Evolutionary conservation across 495 filamentous ascomycete genomes (phyloP), one percentile per base, ranked within the genome.

Genomic region (Podospora tetraspora): DNA sequence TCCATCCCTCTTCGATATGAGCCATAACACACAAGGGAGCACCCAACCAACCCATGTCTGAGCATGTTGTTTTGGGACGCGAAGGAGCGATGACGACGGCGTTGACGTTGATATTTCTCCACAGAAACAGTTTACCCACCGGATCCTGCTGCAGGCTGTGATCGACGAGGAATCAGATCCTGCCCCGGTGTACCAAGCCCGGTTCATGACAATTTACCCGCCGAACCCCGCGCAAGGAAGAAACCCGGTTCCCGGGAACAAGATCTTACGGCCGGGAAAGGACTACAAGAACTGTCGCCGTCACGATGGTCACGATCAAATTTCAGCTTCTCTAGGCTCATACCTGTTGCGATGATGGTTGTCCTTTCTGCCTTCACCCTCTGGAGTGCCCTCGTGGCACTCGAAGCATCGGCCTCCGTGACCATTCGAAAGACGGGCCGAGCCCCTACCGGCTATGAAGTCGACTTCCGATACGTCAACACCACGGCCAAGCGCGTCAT

Each of bases 381-480:
- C 13, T 22, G 12, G 21, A 37, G 21, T 64, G 21, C 23, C 62
- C 52, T 64, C n/a, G 32, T 37, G n/a, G 21, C 66, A 19, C 11
- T 64, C 10, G 61, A 63, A 37, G 69, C 62, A 5, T 66, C 67
- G 10, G 75, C 75, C 52, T 77, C 75, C 8, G 75, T 77, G 11
- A 76, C 70, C 3, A 71, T 77, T 24, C 72, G 75, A 64, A 76
- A 77, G 72, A 77, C 75, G 9, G 61, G 66, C 61, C 67, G 70
- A 22, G 74, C 69, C 2, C 72, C 75, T 2, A 77, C 75, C 0
- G 75, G 75, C 10, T 76, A 76, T 29, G 75, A 77, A 57, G 74
- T 77, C 32, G 75, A 77, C 59, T 77, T 77, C 66, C 69, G 71
- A n/a, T 76, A 77, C 37, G 60, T 66, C 57, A 77, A 77, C 67